Conservation (phyloP, 169 alveolate species). For the Plasmodium berghei region DNA sequence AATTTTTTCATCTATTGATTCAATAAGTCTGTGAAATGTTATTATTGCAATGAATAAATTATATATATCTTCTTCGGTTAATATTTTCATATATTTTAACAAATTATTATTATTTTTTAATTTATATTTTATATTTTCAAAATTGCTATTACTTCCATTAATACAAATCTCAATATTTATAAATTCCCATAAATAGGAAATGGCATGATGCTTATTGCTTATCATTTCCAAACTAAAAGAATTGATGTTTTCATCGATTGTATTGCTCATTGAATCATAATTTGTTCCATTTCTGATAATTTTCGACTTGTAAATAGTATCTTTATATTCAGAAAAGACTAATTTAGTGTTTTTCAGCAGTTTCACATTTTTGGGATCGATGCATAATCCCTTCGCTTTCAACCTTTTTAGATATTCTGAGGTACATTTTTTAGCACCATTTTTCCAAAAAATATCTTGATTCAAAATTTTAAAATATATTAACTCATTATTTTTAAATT, state of each 20-base stretch:
- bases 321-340: slow-evolving; percentile 53
- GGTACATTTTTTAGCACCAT: slow-evolving; percentile 37
- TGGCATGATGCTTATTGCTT: slow-evolving; percentile 44
- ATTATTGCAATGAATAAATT: slow-evolving; percentile 53
- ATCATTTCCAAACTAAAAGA: neutral
- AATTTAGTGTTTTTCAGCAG: slow-evolving; percentile 4
- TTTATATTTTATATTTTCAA: slow-evolving; percentile 54
- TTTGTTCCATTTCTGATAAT: slow-evolving; percentile 10
- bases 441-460: slow-evolving; percentile 59
- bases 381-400: slow-evolving; percentile 19
- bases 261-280: neutral
- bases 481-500: slow-evolving; percentile 53
- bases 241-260: too few relatives aligned
- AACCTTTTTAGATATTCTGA: slow-evolving; percentile 2
- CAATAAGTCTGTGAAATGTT: slow-evolving; percentile 39
- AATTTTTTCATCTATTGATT: slow-evolving; percentile 37
- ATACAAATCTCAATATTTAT: slow-evolving; percentile 41
- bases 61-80: slow-evolving; percentile 46
- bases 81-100: slow-evolving; percentile 2
- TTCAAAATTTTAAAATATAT: slow-evolving; percentile 32
- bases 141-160: slow-evolving; percentile 25
- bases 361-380: slow-evolving; percentile 23
- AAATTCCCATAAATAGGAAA: slow-evolving; percentile 56
- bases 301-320: slow-evolving; percentile 15
- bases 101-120: slow-evolving; percentile 39